Conservation (phyloP, 345 rosid genomes). For the Cardiospermum halicacabum region DNA sequence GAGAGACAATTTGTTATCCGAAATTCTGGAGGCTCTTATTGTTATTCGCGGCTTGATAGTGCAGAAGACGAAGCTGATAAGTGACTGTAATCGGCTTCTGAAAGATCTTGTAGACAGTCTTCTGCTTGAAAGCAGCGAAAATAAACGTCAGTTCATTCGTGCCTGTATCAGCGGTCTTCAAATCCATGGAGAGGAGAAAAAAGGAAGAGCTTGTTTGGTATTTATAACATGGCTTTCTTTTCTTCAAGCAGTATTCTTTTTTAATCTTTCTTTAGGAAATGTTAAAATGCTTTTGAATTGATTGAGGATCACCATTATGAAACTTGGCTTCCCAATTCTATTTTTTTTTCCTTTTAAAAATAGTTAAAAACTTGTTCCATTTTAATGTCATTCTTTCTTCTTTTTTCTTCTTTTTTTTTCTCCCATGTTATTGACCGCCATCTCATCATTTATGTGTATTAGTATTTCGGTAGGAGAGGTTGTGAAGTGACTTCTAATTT, state of each 20-base stretch:
- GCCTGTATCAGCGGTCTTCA: slow-evolving; percentile 91
- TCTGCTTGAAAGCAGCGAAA: slow-evolving; percentile 94
- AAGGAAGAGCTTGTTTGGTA: slow-evolving; percentile 88
- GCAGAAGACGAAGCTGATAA: slow-evolving; percentile 95
- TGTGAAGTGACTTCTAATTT: neutral
- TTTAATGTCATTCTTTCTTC: too few species aligned
- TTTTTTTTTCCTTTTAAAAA: too few species aligned
- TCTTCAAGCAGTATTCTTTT: neutral
- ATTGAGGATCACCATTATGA: neutral
- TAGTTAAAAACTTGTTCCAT: neutral
- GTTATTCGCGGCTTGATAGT: slow-evolving; percentile 92
- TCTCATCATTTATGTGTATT: too few species aligned
- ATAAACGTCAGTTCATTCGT: slow-evolving; percentile 82
- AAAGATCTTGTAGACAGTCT: slow-evolving; percentile 93
- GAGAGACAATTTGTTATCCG: slow-evolving; percentile 81
- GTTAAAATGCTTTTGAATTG: neutral
- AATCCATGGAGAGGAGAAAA: slow-evolving; percentile 80
- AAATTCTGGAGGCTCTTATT: slow-evolving; percentile 92
- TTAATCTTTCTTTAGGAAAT: neutral
- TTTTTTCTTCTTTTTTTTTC: too few species aligned
- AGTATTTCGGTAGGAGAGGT: neutral
- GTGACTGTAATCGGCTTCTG: slow-evolving; percentile 87
- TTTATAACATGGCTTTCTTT: slow-evolving; percentile 3
- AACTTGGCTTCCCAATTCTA: neutral
- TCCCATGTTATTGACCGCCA: too few species aligned